phyloP scores from a whole-genome alignment of 208 protist genomes.

The Leptomonas seymouri region DNA sequence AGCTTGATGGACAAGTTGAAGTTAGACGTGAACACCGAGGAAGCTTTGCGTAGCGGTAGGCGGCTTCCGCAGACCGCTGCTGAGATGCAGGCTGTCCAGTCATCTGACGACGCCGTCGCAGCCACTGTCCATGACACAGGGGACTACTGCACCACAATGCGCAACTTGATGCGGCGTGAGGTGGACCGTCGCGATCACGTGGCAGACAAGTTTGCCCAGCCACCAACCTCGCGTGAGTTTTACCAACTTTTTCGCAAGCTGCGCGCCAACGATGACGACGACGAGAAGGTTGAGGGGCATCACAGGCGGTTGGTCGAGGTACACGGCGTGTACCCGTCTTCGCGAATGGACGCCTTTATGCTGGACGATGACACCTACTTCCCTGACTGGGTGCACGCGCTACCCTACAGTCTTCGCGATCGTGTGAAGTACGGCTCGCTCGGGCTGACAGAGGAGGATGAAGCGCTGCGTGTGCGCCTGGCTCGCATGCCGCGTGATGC shows the following conservation, averaged over 20 bases:
- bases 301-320: constrained; percentile 78
- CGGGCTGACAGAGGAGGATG: constrained; percentile 88
- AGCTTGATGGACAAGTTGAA: constrained; percentile 36
- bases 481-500: constrained; percentile 69
- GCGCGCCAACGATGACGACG: constrained; percentile 57
- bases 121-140: background rate
- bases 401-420: constrained; percentile 85
- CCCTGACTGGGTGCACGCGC: constrained; percentile 82
- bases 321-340: constrained; percentile 72
- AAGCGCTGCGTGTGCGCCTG: constrained; percentile 78
- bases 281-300: constrained; percentile 56
- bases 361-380: constrained; percentile 87
- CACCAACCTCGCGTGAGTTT: constrained; percentile 77
- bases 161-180: constrained; percentile 62
- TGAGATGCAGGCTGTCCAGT: constrained; percentile 38
- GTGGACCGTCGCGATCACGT: constrained; percentile 72
- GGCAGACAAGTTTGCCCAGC: constrained; percentile 74
- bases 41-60: constrained; percentile 40
- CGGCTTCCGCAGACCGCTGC: constrained; percentile 32
- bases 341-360: constrained; percentile 89
- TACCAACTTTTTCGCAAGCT: constrained; percentile 60
- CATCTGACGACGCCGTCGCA: constrained; percentile 40
- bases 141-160: constrained; percentile 47
- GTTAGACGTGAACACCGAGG: constrained; percentile 40
- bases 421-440: constrained; percentile 89